Evolutionary conservation across 1,284 basidiomycete species (phyloP).

Genomic region (Sporisorium iseilematis-ciliati): DNA sequence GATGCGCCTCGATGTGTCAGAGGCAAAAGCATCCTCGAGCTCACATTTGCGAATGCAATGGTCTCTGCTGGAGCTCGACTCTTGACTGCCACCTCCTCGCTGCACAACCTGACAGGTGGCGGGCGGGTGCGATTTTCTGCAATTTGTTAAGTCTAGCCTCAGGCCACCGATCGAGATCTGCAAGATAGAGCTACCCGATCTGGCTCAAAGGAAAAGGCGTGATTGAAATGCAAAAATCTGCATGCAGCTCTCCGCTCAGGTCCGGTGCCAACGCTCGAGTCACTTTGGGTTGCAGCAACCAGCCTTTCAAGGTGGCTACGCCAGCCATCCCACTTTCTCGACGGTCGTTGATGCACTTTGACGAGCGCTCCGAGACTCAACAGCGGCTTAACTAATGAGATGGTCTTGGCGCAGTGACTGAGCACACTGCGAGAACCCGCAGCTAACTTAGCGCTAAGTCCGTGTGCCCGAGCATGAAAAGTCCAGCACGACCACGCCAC

Average conservation of each 20-base stretch:
- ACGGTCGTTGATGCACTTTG: too few species aligned
- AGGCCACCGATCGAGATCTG: not conserved
- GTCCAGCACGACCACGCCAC: not conserved
- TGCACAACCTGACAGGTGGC: conserved; percentile 31
- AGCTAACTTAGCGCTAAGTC: not conserved
- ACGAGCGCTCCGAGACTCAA: too few species aligned
- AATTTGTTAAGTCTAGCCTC: conserved; percentile 3
- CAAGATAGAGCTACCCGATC: not conserved
- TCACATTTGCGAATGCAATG: too few species aligned
- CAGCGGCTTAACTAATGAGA: too few species aligned
- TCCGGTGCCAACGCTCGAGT: conserved; percentile 12
- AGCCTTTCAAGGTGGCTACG: not conserved
- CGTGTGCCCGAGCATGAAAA: not conserved
- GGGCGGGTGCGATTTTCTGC: not conserved
- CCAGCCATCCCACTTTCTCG: too few species aligned
- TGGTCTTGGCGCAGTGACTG: too few species aligned
- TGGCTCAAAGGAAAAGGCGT: conserved; percentile 15
- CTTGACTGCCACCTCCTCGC: not conserved
- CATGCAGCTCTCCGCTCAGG: not conserved
- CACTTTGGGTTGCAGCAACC: conserved; percentile 1
- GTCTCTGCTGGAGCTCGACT: too few species aligned
- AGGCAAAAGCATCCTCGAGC: too few species aligned
- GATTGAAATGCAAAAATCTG: conserved; percentile 25
- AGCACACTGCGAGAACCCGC: too few species aligned
- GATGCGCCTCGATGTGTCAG: too few species aligned